Base-by-base conservation (phyloP, 495 filamentous ascomycete genomes). In the Podospora tetraspora region DNA sequence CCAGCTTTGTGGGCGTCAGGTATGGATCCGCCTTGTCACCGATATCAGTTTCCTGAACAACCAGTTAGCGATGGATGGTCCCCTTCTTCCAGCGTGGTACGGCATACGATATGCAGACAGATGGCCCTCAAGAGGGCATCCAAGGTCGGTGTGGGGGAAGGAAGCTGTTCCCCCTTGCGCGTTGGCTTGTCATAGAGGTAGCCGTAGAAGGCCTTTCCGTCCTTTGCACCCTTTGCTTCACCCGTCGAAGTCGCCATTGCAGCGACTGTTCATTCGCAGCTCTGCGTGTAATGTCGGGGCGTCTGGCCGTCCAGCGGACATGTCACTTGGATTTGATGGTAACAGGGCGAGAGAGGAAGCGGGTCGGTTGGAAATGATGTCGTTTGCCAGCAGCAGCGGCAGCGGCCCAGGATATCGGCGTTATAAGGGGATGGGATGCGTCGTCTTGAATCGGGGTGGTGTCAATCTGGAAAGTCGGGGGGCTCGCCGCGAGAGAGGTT, bases 1-100 rank as follows among this genome's bases (percentile, higher is more conserved):
- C 90, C 29, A 99, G 84, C 77, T 97, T 96, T 52, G 85, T 80
- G 0, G 96, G 94, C 2, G 87, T 92, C 43, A 99, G 82, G 72
- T 88, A 84, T 59, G 79, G 79, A 7, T 85, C 84, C 37, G 87
- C 86, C 71, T 79, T 87, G 63, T 91, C 86, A 37, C 90, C 89
- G 66, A 95, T 84, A 12, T 88, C 82, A 57, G 82, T 78, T 76
- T 86, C 84, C 86, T 90, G 43, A 3, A 32, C 16, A 21, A 19
- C 57, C 3, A 24, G 60, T 64, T n/a, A 68, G 57, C 57, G 63
- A 27, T 27, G 52, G 32, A 62, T 67, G 57, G 22, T 6, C 58
- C 7, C 22, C 4, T 12, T 30, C 0, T 27, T 1, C 23, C 13
- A 56, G 69, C 3, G 67, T 59, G 65, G 70, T 23, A 66, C 83